Evolutionary conservation across 2,329 filamentous ascomycete species (phyloP).

Genomic region (Didymellaceae sp.): DNA sequence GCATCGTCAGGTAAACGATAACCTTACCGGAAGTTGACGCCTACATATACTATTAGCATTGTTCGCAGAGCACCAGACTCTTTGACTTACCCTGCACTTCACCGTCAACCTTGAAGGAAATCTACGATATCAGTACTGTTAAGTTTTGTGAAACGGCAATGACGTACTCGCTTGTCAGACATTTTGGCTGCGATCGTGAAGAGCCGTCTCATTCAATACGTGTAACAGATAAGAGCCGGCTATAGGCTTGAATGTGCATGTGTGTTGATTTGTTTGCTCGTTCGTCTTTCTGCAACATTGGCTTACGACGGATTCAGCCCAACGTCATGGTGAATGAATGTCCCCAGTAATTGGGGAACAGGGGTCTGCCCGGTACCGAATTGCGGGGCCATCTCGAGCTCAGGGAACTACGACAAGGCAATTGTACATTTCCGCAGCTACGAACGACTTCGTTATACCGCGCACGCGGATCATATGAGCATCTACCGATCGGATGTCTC

Average conservation of each 20-base stretch:
- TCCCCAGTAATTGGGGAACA: conserved; percentile 12
- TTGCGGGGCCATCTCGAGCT: conserved; percentile 3
- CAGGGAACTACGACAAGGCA: conserved; percentile 7
- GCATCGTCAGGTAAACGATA: not conserved
- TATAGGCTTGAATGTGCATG: not conserved
- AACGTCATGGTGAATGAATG: conserved; percentile 24
- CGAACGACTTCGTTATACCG: not conserved
- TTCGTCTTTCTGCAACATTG: not conserved
- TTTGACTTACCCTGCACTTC: conserved; percentile 51
- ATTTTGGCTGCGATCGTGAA: conserved; percentile 40
- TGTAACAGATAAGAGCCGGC: not conserved
- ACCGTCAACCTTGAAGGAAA: conserved; percentile 56
- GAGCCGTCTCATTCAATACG: conserved; percentile 30
- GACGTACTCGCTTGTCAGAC: conserved; percentile 44
- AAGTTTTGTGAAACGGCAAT: conserved; percentile 8
- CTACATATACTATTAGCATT: conserved; percentile 20
- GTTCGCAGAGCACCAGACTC: not conserved
- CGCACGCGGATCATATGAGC: not conserved
- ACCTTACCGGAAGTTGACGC: conserved; percentile 58
- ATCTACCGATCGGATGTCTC: not conserved
- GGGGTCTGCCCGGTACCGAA: conserved; percentile 3
- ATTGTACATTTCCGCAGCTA: not conserved
- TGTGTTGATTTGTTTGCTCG: not conserved
- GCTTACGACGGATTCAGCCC: not conserved
- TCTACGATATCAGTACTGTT: conserved; percentile 44